phyloP scores from a whole-genome alignment of 2,329 filamentous ascomycete genomes.

The Berkeleyomyces rouxiae region DNA sequence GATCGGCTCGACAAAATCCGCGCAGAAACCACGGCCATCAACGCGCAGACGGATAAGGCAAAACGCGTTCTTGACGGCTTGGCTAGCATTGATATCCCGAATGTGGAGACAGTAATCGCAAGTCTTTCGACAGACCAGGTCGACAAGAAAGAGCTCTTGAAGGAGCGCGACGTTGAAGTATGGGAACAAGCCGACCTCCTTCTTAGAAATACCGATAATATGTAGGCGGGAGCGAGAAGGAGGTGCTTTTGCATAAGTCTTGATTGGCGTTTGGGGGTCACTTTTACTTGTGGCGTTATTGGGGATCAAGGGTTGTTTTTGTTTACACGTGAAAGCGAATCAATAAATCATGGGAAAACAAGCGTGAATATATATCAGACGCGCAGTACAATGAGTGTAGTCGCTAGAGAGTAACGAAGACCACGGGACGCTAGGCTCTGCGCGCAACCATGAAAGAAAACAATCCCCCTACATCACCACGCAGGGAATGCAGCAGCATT shows the following conservation, averaged over 20 bases:
- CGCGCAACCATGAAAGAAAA: neutral
- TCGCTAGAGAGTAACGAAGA: neutral
- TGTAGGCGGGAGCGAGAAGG: neutral
- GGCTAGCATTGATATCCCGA: constrained; percentile 29
- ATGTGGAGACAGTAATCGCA: neutral
- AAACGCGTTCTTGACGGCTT: constrained; percentile 56
- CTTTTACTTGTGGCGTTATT: neutral
- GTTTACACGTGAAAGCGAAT: neutral
- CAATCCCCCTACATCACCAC: constrained; percentile 27
- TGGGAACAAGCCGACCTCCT: constrained; percentile 2
- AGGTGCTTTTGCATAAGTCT: neutral
- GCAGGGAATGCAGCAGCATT: constrained; percentile 41
- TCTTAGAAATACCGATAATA: neutral
- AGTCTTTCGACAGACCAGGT: neutral
- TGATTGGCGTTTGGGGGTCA: neutral
- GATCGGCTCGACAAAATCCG: constrained; percentile 57
- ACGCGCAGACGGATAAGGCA: constrained; percentile 53
- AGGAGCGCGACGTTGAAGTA: constrained; percentile 2
- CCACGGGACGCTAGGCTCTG: neutral
- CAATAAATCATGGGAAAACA: neutral
- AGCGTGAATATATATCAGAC: too few species aligned
- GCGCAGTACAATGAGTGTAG: neutral
- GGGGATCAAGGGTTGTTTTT: neutral
- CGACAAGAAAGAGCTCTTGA: neutral
- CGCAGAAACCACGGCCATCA: constrained; percentile 55